Evolutionary conservation across 2,329 filamentous ascomycete species (phyloP).

Genomic region (Huntiella bhutanensis): DNA sequence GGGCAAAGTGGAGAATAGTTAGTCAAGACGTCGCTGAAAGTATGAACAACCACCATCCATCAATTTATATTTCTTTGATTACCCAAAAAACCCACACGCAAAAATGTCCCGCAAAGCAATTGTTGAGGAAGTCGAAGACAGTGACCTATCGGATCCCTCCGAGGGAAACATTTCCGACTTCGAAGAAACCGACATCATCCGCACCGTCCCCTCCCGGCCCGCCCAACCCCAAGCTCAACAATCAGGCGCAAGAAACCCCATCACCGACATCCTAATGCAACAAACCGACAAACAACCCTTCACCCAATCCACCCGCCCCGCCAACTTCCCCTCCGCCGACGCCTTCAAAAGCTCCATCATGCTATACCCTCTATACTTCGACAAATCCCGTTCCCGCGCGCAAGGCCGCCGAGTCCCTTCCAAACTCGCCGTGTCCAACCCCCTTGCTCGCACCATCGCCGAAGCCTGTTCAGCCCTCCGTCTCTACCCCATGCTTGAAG

Average conservation of each 20-base stretch:
- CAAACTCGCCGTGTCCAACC: slow-evolving; percentile 59
- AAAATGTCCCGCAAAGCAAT: slow-evolving; percentile 58
- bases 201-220: slow-evolving; percentile 16
- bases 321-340: slow-evolving; percentile 25
- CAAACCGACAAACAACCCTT: background rate
- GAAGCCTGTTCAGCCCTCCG: slow-evolving; percentile 61
- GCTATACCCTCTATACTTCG: slow-evolving; percentile 93
- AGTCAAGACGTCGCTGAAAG: too few relatives aligned
- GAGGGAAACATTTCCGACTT: slow-evolving; percentile 64
- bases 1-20: too few relatives aligned
- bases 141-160: slow-evolving; percentile 61
- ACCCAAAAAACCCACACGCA: background rate
- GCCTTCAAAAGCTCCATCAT: slow-evolving; percentile 64
- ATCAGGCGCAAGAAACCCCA: background rate
- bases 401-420: slow-evolving; percentile 64
- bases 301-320: slow-evolving; percentile 16
- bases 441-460: slow-evolving; percentile 74
- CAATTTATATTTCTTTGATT: background rate
- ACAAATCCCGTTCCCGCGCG: slow-evolving; percentile 51
- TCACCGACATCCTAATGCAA: background rate
- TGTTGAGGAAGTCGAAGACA: slow-evolving; percentile 83
- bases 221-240: slow-evolving; percentile 14
- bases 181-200: slow-evolving; percentile 36
- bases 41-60: too few relatives aligned
- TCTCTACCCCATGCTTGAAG: slow-evolving; percentile 63